phyloP scores from a whole-genome alignment of 2,329 filamentous ascomycete species.

The Colletotrichum ledebouriae region DNA sequence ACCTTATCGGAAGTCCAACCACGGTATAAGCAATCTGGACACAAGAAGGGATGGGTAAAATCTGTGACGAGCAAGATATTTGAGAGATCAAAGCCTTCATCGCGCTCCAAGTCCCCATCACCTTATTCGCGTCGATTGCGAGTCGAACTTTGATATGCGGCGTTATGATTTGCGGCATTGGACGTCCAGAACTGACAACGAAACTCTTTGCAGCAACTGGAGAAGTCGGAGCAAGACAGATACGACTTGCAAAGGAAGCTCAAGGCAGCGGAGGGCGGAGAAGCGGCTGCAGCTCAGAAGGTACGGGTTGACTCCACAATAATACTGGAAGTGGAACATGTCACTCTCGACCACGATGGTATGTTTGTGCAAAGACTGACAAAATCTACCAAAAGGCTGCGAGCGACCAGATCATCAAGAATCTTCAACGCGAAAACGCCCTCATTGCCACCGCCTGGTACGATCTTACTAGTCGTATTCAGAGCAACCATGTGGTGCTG shows the following conservation, averaged over 20 bases:
- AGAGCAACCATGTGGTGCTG: slow-evolving; percentile 85
- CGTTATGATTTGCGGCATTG: neutral
- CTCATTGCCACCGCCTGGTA: slow-evolving; percentile 90
- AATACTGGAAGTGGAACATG: neutral
- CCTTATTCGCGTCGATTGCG: slow-evolving; percentile 9
- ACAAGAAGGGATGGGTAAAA: slow-evolving; percentile 18
- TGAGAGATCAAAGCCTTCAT: neutral
- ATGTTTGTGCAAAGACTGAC: slow-evolving; percentile 6
- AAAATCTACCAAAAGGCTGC: slow-evolving; percentile 56
- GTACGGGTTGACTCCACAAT: slow-evolving; percentile 54
- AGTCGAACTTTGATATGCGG: neutral
- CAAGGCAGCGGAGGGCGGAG: slow-evolving; percentile 65
- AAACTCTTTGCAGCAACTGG: slow-evolving; percentile 63
- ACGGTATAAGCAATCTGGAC: neutral
- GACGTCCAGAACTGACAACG: slow-evolving; percentile 43
- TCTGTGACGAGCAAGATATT: slow-evolving; percentile 21
- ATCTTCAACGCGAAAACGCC: slow-evolving; percentile 81
- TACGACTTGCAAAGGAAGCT: slow-evolving; percentile 68
- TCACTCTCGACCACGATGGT: neutral
- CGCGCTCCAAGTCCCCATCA: neutral
- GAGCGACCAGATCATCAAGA: slow-evolving; percentile 71
- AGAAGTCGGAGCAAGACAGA: slow-evolving; percentile 69
- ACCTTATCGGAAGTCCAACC: neutral
- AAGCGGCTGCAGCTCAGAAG: slow-evolving; percentile 64
- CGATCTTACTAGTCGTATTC: slow-evolving; percentile 81